Evolutionary conservation across 345 rosid genomes (phyloP).

Genomic region (Isatis tinctoria): DNA sequence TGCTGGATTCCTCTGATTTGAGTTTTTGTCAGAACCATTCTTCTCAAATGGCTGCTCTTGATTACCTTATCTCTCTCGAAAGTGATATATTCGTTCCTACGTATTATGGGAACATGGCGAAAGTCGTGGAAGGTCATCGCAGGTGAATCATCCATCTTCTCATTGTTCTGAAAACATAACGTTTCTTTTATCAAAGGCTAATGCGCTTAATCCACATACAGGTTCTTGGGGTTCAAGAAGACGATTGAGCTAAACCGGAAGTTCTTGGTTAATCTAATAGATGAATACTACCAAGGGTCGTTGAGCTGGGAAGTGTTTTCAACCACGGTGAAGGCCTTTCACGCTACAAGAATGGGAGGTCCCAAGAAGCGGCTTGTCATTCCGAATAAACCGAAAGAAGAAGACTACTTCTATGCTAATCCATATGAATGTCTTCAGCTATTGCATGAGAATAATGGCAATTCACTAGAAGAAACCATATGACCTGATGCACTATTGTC

Average conservation of each 20-base stretch:
- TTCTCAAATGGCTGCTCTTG: constrained; percentile 92
- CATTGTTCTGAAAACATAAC: background rate
- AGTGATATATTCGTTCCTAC: constrained; percentile 96
- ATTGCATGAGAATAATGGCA: constrained; percentile 33
- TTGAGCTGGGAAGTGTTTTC: constrained; percentile 86
- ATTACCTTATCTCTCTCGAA: constrained; percentile 89
- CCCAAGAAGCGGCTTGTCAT: constrained; percentile 58
- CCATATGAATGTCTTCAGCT: constrained; percentile 84
- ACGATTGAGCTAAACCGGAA: constrained; percentile 71
- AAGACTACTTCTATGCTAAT: constrained; percentile 91
- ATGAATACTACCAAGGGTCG: constrained; percentile 54
- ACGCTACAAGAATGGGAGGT: constrained; percentile 65
- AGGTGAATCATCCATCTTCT: constrained; percentile 42
- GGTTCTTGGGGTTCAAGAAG: constrained; percentile 87
- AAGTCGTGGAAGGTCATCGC: constrained; percentile 98
- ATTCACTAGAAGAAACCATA: constrained; percentile 14
- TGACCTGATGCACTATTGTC: constrained; percentile 4
- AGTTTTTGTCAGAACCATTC: constrained; percentile 75
- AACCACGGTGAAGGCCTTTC: constrained; percentile 63
- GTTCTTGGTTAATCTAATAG: constrained; percentile 79
- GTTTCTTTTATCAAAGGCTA: background rate
- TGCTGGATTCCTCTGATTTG: constrained; percentile 67
- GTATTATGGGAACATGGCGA: constrained; percentile 98
- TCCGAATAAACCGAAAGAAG: constrained; percentile 83
- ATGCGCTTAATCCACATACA: constrained; percentile 24